Percentiles rank a stretch among this genome's conserved stretches.
Evolutionary conservation across 805 yeast genomes (phyloP).

Genomic region (Yarrowia phangngaensis): DNA sequence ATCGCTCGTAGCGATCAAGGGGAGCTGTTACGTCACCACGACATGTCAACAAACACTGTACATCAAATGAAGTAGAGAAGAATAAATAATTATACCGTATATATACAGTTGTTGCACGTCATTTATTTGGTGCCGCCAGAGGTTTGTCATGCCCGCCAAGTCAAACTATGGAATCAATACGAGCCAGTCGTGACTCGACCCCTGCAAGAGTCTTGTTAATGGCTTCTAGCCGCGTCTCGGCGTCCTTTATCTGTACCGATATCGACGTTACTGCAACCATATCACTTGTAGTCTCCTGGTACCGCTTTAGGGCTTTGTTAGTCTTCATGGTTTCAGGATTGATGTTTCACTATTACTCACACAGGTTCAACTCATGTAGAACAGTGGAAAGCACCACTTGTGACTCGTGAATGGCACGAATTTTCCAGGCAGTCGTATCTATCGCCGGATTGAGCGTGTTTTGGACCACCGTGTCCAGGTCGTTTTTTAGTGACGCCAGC

Average conservation of each 20-base stretch:
- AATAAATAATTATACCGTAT: too few species aligned
- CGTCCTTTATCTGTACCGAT: constrained; percentile 20
- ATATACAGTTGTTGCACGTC: too few species aligned
- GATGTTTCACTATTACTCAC: constrained; percentile 26
- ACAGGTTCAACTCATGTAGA: constrained; percentile 29
- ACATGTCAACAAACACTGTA: too few species aligned
- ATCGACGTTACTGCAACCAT: constrained; percentile 10
- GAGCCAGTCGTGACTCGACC: constrained; percentile 29
- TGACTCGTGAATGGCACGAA: constrained; percentile 32
- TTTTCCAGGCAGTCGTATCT: constrained; percentile 30
- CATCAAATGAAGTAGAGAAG: too few species aligned
- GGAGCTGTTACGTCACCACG: too few species aligned
- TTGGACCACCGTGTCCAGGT: constrained; percentile 14
- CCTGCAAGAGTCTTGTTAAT: constrained; percentile 28
- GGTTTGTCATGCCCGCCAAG: too few species aligned
- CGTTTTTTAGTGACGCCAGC: constrained; percentile 7
- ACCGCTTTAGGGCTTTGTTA: constrained; percentile 16
- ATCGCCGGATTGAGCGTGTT: constrained; percentile 28
- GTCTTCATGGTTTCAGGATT: not conserved
- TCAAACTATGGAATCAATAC: not conserved
- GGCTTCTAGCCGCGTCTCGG: constrained; percentile 28
- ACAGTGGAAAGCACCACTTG: constrained; percentile 30
- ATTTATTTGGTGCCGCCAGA: too few species aligned
- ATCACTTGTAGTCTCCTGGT: constrained; percentile 10
- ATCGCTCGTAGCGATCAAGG: too few species aligned